Evolutionary conservation across 2,329 filamentous ascomycete species (phyloP).

Genomic region (Neofusicoccum parvum): DNA sequence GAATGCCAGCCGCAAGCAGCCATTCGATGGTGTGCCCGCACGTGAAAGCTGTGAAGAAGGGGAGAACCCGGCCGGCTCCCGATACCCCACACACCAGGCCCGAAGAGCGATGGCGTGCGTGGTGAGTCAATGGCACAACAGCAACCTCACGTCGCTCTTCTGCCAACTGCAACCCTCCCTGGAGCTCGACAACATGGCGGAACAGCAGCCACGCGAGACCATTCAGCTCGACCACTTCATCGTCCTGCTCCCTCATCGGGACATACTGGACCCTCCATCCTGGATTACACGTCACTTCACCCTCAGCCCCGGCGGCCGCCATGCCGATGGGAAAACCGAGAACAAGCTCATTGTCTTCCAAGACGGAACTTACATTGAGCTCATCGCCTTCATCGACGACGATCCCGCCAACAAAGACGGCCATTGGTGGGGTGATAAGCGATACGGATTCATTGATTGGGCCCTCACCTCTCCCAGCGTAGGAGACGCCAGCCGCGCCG

Average conservation of each 20-base stretch:
- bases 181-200: slow-evolving; percentile 17
- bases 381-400: slow-evolving; percentile 63
- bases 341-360: slow-evolving; percentile 65
- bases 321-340: slow-evolving; percentile 62
- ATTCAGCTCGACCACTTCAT: slow-evolving; percentile 64
- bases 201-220: neutral
- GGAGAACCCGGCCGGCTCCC: neutral
- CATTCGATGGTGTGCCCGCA: neutral
- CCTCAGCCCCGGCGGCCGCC: slow-evolving; percentile 61
- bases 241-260: slow-evolving; percentile 59
- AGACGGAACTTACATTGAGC: slow-evolving; percentile 68
- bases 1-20: no score
- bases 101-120: neutral
- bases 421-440: slow-evolving; percentile 55
- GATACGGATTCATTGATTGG: slow-evolving; percentile 62
- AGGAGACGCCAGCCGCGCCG: slow-evolving; percentile 8
- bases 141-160: neutral
- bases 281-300: slow-evolving; percentile 59
- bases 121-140: slow-evolving; percentile 2
- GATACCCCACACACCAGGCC: slow-evolving; percentile 5
- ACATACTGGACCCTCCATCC: slow-evolving; percentile 50
- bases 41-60: slow-evolving; percentile 6
- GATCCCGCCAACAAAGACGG: slow-evolving; percentile 54
- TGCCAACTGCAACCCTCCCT: slow-evolving; percentile 1
- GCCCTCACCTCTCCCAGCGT: slow-evolving; percentile 54